Evolutionary conservation across 768 basidiomycete genomes (phyloP), one percentile per base, ranked within the genome.

Genomic region (Strobilomyces confusus): DNA sequence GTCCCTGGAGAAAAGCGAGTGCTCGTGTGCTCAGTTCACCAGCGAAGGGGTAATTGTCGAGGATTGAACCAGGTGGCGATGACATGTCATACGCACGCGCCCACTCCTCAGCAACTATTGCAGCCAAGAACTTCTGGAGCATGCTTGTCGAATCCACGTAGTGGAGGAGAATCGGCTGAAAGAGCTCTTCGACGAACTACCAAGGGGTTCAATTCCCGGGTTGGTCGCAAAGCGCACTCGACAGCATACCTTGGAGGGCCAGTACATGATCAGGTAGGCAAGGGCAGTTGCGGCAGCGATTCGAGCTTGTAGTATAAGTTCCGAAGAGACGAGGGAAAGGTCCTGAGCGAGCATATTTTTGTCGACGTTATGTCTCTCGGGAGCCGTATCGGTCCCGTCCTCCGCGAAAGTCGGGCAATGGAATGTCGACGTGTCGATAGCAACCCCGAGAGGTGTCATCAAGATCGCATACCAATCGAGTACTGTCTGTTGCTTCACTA

Each of bases 301-400:
- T 22, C 95, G 79, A 17, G 91, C 92, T 57, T 88, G 83, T 52
- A 95, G 66, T 34, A 92, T 82, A 5, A 83, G 72, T 62, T 97
- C 93, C 22, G 80, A 71, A 7, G 86, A 76, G 30, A 98, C 79
- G 34, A 99, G 75, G 1, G 91, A 84, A 40, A 93, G 73, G 66
- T 99, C 97, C 65, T 98, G 95, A 5, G 81, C 77, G 22, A 98
- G 76, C 86, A 98, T 93, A 54, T 88, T 89, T 76, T 93, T 98
- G 74, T 99, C 97, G 30, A 98, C 92, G 61, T 97, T 94, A 67
- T 98, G 92, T 43, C 84, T 80, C 66, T 92, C 87, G 0, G 77
- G 73, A 19, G 26, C 41, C 2, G 72, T 69, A 22, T 76, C 73
- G 7, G 70, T 69, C 11, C 78, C 79, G 50, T 80, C 75, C 15